Conservation (phyloP, 2,329 filamentous ascomycete species). For the Berkeleyomyces rouxiae region DNA sequence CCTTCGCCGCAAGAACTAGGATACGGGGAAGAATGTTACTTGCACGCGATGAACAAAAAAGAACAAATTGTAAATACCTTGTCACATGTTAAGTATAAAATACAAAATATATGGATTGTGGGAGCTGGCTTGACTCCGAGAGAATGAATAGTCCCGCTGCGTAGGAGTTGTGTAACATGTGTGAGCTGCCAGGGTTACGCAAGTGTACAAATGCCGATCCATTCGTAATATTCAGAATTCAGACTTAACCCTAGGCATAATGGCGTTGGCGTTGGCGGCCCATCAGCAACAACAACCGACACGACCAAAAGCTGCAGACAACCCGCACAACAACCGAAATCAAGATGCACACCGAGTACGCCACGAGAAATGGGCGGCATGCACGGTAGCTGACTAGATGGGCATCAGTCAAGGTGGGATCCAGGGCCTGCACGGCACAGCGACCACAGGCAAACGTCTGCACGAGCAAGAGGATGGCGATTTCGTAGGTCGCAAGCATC, state of each 20-base stretch:
- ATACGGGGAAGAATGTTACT: not conserved
- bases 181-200: not conserved
- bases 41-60: too few species aligned
- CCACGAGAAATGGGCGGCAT: not conserved
- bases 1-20: slow-evolving; percentile 37
- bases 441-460: not conserved
- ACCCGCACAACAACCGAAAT: not conserved
- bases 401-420: not conserved
- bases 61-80: too few species aligned
- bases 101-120: not conserved
- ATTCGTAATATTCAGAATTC: too few species aligned
- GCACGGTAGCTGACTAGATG: not conserved
- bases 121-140: too few species aligned
- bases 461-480: not conserved
- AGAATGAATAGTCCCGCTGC: too few species aligned
- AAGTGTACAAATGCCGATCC: not conserved
- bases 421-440: not conserved
- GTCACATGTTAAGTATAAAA: not conserved
- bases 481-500: not conserved
- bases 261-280: too few species aligned
- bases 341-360: not conserved
- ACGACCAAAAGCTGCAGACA: not conserved
- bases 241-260: too few species aligned
- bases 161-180: not conserved
- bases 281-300: not conserved